These are phyloP conservation scores for Dactylellina leptospora DNA, from an alignment of 2,329 filamentous ascomycete genomes.

Conservation along the genomic window DNA sequence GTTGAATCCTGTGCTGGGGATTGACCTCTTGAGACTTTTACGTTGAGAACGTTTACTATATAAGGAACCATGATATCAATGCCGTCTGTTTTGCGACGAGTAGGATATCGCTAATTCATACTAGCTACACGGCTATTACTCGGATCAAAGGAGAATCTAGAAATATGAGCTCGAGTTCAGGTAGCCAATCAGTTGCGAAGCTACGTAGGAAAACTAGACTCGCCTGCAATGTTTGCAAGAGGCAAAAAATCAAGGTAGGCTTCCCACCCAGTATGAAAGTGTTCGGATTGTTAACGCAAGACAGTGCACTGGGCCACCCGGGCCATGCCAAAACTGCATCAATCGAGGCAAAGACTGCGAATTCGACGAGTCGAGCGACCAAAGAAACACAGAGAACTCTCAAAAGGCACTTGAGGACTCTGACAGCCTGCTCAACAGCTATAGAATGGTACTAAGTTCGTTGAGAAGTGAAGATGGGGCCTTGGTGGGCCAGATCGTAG, in stretches of 20 bases:
- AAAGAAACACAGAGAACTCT: slow-evolving; percentile 11
- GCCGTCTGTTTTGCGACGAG: too few relatives aligned
- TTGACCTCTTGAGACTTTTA: not conserved
- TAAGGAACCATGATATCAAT: not conserved
- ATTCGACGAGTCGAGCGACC: slow-evolving; percentile 8
- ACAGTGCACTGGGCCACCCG: slow-evolving; percentile 3
- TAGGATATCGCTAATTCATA: too few relatives aligned
- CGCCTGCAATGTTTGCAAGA: slow-evolving; percentile 12
- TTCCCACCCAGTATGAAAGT: not conserved
- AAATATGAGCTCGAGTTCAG: not conserved
- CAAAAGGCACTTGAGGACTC: slow-evolving; percentile 7
- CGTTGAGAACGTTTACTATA: not conserved
- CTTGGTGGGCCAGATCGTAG: slow-evolving; percentile 1
- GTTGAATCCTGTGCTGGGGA: too few relatives aligned
- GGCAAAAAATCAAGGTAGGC: slow-evolving; percentile 8
- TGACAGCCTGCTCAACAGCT: not conserved
- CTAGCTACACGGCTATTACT: too few relatives aligned
- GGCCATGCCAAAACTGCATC: not conserved
- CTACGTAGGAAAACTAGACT: slow-evolving; percentile 4
- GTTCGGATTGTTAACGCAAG: too few relatives aligned
- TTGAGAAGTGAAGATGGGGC: not conserved
- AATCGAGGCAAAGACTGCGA: slow-evolving; percentile 2
- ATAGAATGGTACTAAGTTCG: not conserved
- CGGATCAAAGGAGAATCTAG: not conserved
- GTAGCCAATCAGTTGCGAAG: not conserved